Evolutionary conservation across 164 flowering plant genomes (phyloP), one percentile per base, ranked within the genome.

Genomic region (Cinnamomum chago): DNA sequence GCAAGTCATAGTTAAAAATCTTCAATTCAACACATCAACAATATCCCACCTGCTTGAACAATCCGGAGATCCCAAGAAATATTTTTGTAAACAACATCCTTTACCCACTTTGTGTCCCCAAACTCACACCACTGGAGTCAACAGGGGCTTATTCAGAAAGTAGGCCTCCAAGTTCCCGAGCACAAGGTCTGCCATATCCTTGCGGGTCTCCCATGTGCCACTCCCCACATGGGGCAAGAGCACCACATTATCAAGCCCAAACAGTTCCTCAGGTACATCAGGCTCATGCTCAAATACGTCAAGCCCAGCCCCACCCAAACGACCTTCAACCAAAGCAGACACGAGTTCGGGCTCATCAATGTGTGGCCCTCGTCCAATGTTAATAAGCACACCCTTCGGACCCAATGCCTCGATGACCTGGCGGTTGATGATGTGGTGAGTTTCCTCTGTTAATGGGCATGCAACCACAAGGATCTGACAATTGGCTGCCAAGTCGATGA

Each of bases 401-500:
- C 97, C 97, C 72, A 92, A 75, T 23, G 91, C 89, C 66, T 92
- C 85, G 1, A 94, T 86, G 58, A 92, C 97, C 75, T 83, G 84
- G 3, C 93, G 89, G 70, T 92, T 88, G 78, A 90, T 73, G 51
- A 94, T 88, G 79, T 89, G 93, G 24, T 65, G 86, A 10, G 98
- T 94, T 80, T 90, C 91, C 65, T 85, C 86, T 0, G 92, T 88
- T 3, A 94, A 78, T 22, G 97, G 72, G 78, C 98, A 92, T 14
- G 97, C 87, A 35, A 92, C 87, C n/a, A 92, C 79, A 6, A 94
- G 89, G 66, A 94, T 88, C 11, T 88, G 75, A 68, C 87, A 84
- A 74, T 86, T 84, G 30, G 87, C 55, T 22, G 95, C 98, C 77
- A 94, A 82, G 67, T 90, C 91, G 3, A 82, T 64, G 18, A 92